These are phyloP conservation scores for Chaetomiaceae sp. DNA, from an alignment of 2,329 filamentous ascomycete genomes.

Conservation along the genomic window DNA sequence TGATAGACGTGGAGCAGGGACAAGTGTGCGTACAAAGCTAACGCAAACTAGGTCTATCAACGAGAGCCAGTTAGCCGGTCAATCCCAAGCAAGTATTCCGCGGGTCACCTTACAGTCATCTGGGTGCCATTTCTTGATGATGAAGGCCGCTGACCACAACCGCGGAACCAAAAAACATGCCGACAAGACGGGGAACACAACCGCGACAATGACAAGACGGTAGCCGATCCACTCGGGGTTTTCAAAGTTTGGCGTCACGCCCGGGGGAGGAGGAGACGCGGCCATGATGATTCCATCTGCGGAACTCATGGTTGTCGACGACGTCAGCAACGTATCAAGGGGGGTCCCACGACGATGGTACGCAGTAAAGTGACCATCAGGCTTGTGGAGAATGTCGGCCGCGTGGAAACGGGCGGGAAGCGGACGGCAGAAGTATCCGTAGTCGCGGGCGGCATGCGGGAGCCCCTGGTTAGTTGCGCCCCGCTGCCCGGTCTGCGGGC, in stretches of 20 bases:
- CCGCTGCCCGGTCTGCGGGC: not conserved
- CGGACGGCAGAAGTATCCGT: not conserved
- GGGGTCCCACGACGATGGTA: too few species aligned
- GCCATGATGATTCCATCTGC: not conserved
- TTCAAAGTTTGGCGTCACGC: constrained; percentile 14
- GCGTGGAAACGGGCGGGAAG: constrained; percentile 1
- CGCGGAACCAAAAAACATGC: constrained; percentile 12
- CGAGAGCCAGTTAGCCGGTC: not conserved
- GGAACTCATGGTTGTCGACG: constrained; percentile 2
- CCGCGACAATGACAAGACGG: constrained; percentile 10
- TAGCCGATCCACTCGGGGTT: constrained; percentile 15
- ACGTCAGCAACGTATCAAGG: not conserved
- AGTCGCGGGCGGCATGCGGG: not conserved
- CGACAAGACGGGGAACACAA: constrained; percentile 13
- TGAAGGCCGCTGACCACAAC: constrained; percentile 11
- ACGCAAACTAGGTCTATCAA: constrained; percentile 14
- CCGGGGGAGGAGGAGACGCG: constrained; percentile 5
- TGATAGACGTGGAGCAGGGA: not conserved
- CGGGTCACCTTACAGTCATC: constrained; percentile 15
- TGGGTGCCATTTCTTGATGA: constrained; percentile 16
- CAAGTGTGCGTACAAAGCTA: constrained; percentile 9
- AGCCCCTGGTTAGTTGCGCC: too few species aligned
- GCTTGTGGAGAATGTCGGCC: not conserved
- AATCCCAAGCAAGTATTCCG: too few species aligned
- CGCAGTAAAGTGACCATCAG: not conserved